A percentile compares a stretch with the other conserved stretches of the same genome.
phyloP scores from a whole-genome alignment of 2,329 filamentous ascomycete species.

The Trichoderma sp. region DNA sequence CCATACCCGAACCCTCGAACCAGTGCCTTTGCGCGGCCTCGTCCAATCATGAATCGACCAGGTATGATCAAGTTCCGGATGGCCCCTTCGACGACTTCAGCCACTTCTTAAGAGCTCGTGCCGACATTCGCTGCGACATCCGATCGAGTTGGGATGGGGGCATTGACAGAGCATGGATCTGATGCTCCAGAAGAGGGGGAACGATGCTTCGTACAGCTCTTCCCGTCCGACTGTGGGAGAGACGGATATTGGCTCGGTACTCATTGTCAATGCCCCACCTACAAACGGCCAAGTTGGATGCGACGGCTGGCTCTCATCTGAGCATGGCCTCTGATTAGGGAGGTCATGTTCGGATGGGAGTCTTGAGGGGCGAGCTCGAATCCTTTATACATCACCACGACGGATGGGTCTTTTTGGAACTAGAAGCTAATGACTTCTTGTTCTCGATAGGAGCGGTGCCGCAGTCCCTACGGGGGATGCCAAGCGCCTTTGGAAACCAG shows the following conservation, averaged over 20 bases:
- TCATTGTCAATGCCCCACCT: constrained; percentile 17
- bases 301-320: neutral
- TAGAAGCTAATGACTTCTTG: constrained; percentile 14
- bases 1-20: constrained; percentile 16
- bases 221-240: neutral
- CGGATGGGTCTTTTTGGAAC: neutral
- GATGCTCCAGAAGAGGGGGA: neutral
- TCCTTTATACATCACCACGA: neutral
- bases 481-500: constrained; percentile 57
- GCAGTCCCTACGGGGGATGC: constrained; percentile 61
- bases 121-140: neutral
- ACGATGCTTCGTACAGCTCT: neutral
- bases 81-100: constrained; percentile 11
- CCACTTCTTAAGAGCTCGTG: neutral
- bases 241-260: neutral
- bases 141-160: neutral
- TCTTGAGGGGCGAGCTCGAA: neutral
- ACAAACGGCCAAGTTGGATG: neutral
- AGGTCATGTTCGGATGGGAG: neutral
- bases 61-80: constrained; percentile 43
- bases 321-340: neutral
- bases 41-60: constrained; percentile 57
- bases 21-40: constrained; percentile 28
- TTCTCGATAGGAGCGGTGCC: constrained; percentile 53
- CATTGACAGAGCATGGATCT: neutral